A percentile compares a stretch with the other conserved stretches of the same genome.
Conservation (phyloP, 169 alveolate species). For the Plasmodium yoelii region DNA sequence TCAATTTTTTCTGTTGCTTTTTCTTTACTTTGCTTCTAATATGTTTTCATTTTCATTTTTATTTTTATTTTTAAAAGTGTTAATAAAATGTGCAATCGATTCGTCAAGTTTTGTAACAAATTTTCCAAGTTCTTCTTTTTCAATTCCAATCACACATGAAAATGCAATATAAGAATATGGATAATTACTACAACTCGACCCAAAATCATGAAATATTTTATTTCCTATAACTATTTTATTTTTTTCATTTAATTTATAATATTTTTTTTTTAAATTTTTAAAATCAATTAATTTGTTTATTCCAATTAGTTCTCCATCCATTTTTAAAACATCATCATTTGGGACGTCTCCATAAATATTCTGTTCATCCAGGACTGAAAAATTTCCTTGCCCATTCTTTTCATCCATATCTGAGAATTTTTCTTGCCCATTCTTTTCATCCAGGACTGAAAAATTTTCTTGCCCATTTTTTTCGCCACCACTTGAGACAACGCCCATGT, state of each 20-base stretch:
- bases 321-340: background rate
- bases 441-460: too few species aligned
- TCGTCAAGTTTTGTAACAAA: constrained; percentile 47
- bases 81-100: constrained; percentile 39
- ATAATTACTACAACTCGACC: constrained; percentile 50
- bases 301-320: background rate
- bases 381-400: too few species aligned
- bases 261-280: background rate
- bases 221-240: constrained; percentile 46
- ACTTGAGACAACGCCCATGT: too few species aligned
- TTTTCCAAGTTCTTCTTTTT: constrained; percentile 24
- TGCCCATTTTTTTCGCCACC: too few species aligned
- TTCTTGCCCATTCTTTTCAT: too few species aligned
- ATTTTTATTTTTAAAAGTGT: background rate
- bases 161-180: constrained; percentile 75
- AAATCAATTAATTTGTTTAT: background rate
- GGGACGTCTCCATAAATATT: background rate
- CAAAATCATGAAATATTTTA: constrained; percentile 52
- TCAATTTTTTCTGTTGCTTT: too few species aligned
- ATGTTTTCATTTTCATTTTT: too few species aligned
- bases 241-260: background rate
- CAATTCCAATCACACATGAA: constrained; percentile 74
- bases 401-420: too few species aligned
- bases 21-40: too few species aligned
- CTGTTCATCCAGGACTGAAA: too few species aligned